Evolutionary conservation across 257 asterid species (phyloP).

Genomic region (Capsicum rhomboideum): DNA sequence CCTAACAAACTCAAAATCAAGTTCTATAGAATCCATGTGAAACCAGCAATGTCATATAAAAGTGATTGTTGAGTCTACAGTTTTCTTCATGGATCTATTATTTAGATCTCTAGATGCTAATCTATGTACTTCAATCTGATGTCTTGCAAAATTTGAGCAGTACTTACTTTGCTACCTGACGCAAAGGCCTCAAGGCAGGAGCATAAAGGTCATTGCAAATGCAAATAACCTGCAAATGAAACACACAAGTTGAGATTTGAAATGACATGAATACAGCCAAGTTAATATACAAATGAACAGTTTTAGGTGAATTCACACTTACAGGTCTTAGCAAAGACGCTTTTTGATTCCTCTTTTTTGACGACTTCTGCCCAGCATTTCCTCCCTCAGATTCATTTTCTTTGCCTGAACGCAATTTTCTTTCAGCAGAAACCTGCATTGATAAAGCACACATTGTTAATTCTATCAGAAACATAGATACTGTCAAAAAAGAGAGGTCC

Average conservation of each 20-base stretch:
- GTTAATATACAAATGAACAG: background rate
- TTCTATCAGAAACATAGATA: background rate
- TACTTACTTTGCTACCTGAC: constrained; percentile 96
- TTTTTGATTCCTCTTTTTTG: constrained; percentile 50
- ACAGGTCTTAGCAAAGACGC: constrained; percentile 79
- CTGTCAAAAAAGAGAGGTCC: background rate
- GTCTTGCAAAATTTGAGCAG: background rate
- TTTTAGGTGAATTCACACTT: constrained; percentile 22
- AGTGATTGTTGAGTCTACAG: background rate
- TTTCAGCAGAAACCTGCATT: constrained; percentile 78
- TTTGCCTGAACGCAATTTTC: constrained; percentile 53
- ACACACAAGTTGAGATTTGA: constrained; percentile 20
- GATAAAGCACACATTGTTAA: constrained; percentile 1
- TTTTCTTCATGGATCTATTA: background rate
- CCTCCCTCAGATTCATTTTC: constrained; percentile 52
- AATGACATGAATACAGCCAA: background rate
- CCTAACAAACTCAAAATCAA: background rate
- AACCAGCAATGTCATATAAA: background rate
- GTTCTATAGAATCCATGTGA: background rate
- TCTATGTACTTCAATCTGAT: background rate
- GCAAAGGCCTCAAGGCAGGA: constrained; percentile 86
- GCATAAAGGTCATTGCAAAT: constrained; percentile 94
- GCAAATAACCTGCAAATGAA: constrained; percentile 67
- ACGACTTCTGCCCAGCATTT: constrained; percentile 44
- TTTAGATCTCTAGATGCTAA: background rate